Percentiles rank a stretch among this genome's conserved stretches.
Evolutionary conservation across 1,139 yeast genomes (phyloP).

Genomic region (Geotrichum carabidarum): DNA sequence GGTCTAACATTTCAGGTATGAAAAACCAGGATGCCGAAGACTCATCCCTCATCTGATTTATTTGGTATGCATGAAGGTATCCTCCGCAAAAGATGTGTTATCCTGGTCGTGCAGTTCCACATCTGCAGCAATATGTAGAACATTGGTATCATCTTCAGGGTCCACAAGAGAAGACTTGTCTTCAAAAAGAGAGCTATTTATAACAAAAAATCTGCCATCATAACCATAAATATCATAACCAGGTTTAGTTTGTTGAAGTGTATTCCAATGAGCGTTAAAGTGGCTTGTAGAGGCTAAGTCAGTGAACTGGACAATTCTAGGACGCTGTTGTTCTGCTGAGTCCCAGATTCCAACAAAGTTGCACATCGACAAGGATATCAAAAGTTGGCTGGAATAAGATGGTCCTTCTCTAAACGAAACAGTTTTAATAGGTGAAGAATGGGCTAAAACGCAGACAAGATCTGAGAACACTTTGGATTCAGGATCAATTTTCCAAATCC

Average conservation of each 20-base stretch:
- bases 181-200: not conserved
- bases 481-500: constrained; percentile 18
- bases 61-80: constrained; percentile 10
- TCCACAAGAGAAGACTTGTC: constrained; percentile 1
- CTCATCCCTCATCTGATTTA: not conserved
- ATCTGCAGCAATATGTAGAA: constrained; percentile 13
- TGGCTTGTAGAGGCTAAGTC: constrained; percentile 7
- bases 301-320: constrained; percentile 10
- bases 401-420: constrained; percentile 8
- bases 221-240: constrained; percentile 5
- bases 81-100: constrained; percentile 2
- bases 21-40: not conserved
- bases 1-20: not conserved
- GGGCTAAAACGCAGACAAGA: constrained; percentile 12
- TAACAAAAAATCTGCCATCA: constrained; percentile 11
- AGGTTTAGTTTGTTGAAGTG: not conserved
- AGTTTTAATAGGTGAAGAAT: constrained; percentile 6
- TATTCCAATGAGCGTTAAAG: constrained; percentile 9
- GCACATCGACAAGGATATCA: constrained; percentile 8
- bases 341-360: constrained; percentile 18
- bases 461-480: not conserved
- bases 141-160: constrained; percentile 14
- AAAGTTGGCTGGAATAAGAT: constrained; percentile 2
- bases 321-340: constrained; percentile 8
- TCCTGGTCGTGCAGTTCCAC: constrained; percentile 9